Evolutionary conservation across 176 grass and related monocot genomes (phyloP).

Genomic region (Chloris gayana): DNA sequence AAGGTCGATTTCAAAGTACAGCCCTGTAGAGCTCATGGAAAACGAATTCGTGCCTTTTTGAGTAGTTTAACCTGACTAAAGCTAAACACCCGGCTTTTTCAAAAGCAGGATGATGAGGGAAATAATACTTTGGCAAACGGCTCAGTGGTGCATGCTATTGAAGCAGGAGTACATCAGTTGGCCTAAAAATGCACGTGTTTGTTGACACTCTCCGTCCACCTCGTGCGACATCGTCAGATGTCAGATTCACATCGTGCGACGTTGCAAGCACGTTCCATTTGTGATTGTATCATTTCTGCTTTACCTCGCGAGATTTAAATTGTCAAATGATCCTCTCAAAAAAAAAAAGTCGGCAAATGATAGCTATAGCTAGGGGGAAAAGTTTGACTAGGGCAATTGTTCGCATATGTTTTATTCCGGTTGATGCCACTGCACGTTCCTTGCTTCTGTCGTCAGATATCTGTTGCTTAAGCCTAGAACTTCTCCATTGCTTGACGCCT

Average conservation of each 20-base stretch:
- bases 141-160: not conserved
- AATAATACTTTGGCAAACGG: not conserved
- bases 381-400: not conserved
- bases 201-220: not conserved
- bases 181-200: not conserved
- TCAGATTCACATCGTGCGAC: not conserved
- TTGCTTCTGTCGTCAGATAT: not conserved
- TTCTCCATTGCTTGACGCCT: constrained; percentile 45
- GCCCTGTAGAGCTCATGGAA: not conserved
- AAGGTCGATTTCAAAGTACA: not conserved
- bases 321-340: no score
- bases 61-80: not conserved
- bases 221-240: not conserved
- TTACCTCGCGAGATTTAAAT: no score
- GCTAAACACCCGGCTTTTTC: not conserved
- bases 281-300: no score
- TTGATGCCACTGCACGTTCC: not conserved
- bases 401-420: not conserved
- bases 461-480: constrained; percentile 7
- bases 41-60: not conserved
- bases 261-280: not conserved
- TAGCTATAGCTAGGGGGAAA: no score
- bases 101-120: not conserved
- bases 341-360: no score
- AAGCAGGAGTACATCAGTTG: not conserved